Base-by-base conservation (phyloP, 1,139 yeast species). In the Taphrina communis region DNA sequence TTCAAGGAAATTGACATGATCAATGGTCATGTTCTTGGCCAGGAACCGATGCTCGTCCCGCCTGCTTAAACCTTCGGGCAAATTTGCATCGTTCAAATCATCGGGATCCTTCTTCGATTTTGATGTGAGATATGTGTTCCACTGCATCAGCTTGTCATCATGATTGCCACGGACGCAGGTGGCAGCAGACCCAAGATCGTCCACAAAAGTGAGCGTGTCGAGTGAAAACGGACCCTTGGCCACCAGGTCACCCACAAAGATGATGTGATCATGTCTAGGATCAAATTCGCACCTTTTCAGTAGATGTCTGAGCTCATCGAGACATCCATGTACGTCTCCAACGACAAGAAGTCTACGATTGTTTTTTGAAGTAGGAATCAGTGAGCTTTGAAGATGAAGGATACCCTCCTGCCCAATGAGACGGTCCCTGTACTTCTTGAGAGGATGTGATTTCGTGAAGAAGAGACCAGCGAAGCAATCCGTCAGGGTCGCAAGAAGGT, bases 261-360 rank as follows among this genome's bases (percentile, higher is more conserved):
- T 77, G n/a, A 90, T 79, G 68, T 85, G 85, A 75, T 90, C 96
- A 5, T 75, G 74, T 17, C 78, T 74, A 0, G 76, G 72, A 72
- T 84, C 78, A 75, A 81, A 89, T 6, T 83, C 77, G 46, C 76
- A 75, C 72, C 78, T 75, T 19, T 78, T 74, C 70, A 92, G 77
- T 61, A 93, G 80, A 62, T 81, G 78, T 70, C 77, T 75, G 70
- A 92, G 80, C 74, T 86, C 85, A 3, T 79, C 78, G 73, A 82
- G 85, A 74, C 88, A 87, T 1, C 97, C 98, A 77, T 93, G 98
- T 36, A 93, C 85, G 77, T 93, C 98, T 3, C 98, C 98, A 44
- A 93, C 82, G 69, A 92, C 76, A 17, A 93, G 82, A 42, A 89
- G 75, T 72, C 94, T 80, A 66, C 76, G 74, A 2, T 69, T 72